Evolutionary conservation across 1,139 yeast species (phyloP).

Genomic region (Geotrichum klebahnii): DNA sequence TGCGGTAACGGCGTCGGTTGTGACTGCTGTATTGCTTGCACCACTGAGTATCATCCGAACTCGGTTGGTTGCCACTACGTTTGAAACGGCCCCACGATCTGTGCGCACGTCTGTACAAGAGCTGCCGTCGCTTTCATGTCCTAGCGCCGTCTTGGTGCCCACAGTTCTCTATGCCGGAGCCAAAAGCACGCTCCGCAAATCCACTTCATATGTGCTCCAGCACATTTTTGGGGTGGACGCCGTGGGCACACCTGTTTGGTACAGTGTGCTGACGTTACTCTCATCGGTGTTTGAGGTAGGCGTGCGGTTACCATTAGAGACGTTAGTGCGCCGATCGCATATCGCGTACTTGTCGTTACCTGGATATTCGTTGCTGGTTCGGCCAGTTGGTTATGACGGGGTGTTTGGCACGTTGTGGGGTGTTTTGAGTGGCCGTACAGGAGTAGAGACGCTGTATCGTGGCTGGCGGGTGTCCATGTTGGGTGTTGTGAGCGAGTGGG

Average conservation of each 20-base stretch:
- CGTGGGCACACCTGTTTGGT: conserved; percentile 59
- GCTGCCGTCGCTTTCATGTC: conserved; percentile 49
- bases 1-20: conserved; percentile 65
- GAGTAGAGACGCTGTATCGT: conserved; percentile 56
- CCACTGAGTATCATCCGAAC: conserved; percentile 82
- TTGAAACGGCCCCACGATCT: conserved; percentile 40
- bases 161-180: conserved; percentile 62
- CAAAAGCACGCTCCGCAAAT: conserved; percentile 57
- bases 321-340: conserved; percentile 78
- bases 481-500: conserved; percentile 80
- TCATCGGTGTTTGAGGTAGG: conserved; percentile 61
- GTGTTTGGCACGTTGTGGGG: conserved; percentile 50
- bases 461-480: conserved; percentile 89
- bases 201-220: conserved; percentile 70
- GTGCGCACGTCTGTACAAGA: conserved; percentile 39
- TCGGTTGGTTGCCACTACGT: conserved; percentile 63
- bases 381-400: conserved; percentile 46
- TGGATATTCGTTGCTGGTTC: conserved; percentile 31
- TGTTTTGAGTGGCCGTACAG: conserved; percentile 42
- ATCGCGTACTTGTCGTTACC: conserved; percentile 50
- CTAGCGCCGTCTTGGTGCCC: conserved; percentile 51
- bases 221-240: conserved; percentile 65
- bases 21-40: conserved; percentile 71
- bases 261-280: conserved; percentile 50
- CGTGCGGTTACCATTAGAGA: conserved; percentile 81